Percentiles rank a stretch among this genome's conserved stretches.
Evolutionary conservation across 345 rosid species (phyloP).

Genomic region (Camelina hispida): DNA sequence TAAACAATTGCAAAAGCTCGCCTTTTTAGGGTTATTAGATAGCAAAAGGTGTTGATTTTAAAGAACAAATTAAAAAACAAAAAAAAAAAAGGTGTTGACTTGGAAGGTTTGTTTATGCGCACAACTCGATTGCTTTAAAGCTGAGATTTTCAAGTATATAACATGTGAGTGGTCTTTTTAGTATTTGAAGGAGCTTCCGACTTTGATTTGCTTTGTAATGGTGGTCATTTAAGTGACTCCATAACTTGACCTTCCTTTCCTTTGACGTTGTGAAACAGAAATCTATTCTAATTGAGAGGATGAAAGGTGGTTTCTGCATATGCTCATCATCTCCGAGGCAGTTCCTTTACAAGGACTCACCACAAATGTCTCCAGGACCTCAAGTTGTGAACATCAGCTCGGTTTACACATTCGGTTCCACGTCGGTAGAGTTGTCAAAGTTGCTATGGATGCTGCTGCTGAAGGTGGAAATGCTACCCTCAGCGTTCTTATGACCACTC

Average conservation of each 20-base stretch:
- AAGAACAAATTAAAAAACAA: too few species aligned
- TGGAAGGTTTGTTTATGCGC: not conserved
- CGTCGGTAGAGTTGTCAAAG: conserved; percentile 65
- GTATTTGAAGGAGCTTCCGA: conserved; percentile 6
- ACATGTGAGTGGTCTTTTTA: conserved; percentile 4
- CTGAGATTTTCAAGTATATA: not conserved
- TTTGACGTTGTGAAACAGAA: too few species aligned
- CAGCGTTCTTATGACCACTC: conserved; percentile 55
- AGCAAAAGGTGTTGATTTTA: not conserved
- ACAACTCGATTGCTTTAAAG: conserved; percentile 1
- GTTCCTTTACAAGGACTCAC: too few species aligned
- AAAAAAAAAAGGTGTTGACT: not conserved
- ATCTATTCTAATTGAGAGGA: too few species aligned
- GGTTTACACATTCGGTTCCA: conserved; percentile 55
- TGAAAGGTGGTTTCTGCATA: too few species aligned
- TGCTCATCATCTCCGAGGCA: too few species aligned
- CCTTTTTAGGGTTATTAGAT: not conserved
- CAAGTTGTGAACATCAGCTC: conserved; percentile 64
- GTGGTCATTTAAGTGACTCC: too few species aligned
- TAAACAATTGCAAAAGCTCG: not conserved
- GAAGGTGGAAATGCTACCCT: conserved; percentile 32
- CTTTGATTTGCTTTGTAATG: not conserved
- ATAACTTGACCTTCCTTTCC: too few species aligned
- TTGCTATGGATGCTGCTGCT: conserved; percentile 64
- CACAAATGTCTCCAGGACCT: too few species aligned